phyloP scores from a whole-genome alignment of 352 stramenopile genomes.

The Phytophthora cajani region DNA sequence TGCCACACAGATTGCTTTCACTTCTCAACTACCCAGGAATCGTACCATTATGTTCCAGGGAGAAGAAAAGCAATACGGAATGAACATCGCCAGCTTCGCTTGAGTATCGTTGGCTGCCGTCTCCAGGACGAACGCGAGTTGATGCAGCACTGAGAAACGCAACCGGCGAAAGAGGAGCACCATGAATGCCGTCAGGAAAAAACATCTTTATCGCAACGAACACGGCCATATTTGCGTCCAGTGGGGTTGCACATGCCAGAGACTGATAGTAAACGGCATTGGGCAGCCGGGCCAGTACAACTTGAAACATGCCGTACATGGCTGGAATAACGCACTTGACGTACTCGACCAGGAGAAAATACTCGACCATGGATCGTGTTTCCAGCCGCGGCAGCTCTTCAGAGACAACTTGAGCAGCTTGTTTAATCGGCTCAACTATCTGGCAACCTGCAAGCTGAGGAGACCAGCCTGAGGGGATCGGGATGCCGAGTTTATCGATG shows the following conservation, averaged over 20 bases:
- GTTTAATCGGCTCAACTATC: too few species aligned
- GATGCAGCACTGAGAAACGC: constrained; percentile 31
- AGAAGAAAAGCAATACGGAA: constrained; percentile 41
- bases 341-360: constrained; percentile 37
- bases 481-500: not conserved
- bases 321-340: constrained; percentile 38
- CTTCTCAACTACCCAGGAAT: constrained; percentile 1
- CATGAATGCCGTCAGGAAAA: constrained; percentile 15
- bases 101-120: constrained; percentile 28
- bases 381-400: constrained; percentile 6
- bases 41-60: constrained; percentile 36
- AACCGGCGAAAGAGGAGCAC: constrained; percentile 19
- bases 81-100: constrained; percentile 35
- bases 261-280: constrained; percentile 26
- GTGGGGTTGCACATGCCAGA: constrained; percentile 1
- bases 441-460: too few species aligned
- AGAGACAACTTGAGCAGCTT: not conserved
- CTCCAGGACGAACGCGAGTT: constrained; percentile 40
- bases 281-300: constrained; percentile 11
- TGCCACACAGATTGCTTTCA: too few species aligned
- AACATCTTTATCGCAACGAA: constrained; percentile 30
- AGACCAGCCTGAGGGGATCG: too few species aligned
- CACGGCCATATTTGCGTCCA: constrained; percentile 22
- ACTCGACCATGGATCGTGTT: constrained; percentile 29
- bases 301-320: constrained; percentile 32